Evolutionary conservation across 208 protist species (phyloP), one percentile per base, ranked within the genome.

Genomic region (Trypanosoma avium): DNA sequence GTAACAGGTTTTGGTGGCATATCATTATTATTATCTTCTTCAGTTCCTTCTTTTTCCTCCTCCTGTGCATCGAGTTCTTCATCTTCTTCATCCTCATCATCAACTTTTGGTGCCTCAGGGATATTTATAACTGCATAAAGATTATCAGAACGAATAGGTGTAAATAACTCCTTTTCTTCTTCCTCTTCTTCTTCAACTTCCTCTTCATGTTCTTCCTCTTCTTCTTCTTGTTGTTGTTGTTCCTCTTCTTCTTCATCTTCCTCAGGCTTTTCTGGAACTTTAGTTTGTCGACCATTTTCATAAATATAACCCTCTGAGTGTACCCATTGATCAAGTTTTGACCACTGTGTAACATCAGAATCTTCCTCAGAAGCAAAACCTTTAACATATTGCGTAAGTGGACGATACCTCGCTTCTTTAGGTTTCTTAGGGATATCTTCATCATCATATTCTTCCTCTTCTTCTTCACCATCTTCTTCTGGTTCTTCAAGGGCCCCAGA

Each of bases 231-330:
- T 50, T 77, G 67, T 27, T 65, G 53, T 21, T 77, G 57, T 50
- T 82, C 86, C 32, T 87, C 79, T 32, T 93, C 90, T 33, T 87
- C 84, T 35, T 89, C 89, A 49, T 94, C 88, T 3, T 69, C 61
- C 63, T 95, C 87, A 10, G 68, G 74, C 70, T 88, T 92, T 61
- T 86, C 81, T 6, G 92, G 92, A 38, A 97, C 82, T 77, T 92
- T 94, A 12, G 90, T 97, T 58, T 90, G 82, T 22, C 95, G 81
- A 22, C 95, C 95, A 61, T 90, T 95, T 36, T 73, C 80, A 64
- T 88, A 92, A 32, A 98, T 89, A 63, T 86, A 84, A 33, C 57
- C 61, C 32, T 87, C 81, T 4, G 81, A 70, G 68, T 98, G 95
- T 26, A 94, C 84, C 95, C 95, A 98, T 64, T 88, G 92, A 53